These are phyloP conservation scores for Cytospora piceicola DNA, from an alignment of 2,329 filamentous ascomycete genomes.

Conservation along the genomic window DNA sequence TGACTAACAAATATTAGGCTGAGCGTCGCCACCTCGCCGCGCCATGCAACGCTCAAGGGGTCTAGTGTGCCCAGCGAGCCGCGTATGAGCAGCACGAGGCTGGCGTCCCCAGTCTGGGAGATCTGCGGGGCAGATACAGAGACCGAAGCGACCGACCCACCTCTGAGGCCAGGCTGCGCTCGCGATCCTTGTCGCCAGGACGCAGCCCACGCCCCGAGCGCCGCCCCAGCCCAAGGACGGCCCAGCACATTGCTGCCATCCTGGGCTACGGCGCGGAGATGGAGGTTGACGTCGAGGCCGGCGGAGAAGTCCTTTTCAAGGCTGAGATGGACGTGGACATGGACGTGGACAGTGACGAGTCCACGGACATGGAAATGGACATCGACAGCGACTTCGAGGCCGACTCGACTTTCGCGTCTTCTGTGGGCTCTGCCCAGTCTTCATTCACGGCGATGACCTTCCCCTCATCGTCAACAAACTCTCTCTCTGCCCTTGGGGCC, in stretches of 20 bases:
- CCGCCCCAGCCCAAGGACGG: neutral
- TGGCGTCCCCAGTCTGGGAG: neutral
- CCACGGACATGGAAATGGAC: neutral
- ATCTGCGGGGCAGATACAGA: neutral
- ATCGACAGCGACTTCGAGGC: neutral
- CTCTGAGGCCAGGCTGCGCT: neutral
- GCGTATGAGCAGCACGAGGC: slow-evolving; percentile 3
- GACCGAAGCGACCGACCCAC: neutral
- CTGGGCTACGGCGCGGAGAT: neutral
- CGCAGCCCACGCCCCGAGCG: neutral
- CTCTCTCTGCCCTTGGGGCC: neutral
- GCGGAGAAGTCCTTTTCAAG: neutral
- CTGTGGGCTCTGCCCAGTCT: neutral
- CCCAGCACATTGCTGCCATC: neutral
- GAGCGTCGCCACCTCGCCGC: neutral
- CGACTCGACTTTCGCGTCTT: neutral
- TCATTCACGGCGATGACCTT: neutral
- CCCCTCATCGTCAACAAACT: neutral
- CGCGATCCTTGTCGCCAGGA: neutral
- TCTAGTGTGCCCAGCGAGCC: neutral
- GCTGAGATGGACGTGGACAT: neutral
- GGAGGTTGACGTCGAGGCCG: neutral
- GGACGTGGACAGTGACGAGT: neutral
- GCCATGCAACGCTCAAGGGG: neutral
- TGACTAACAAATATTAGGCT: neutral